phyloP scores from a whole-genome alignment of 495 filamentous ascomycete species.

The Hypoxylon cercidicola region DNA sequence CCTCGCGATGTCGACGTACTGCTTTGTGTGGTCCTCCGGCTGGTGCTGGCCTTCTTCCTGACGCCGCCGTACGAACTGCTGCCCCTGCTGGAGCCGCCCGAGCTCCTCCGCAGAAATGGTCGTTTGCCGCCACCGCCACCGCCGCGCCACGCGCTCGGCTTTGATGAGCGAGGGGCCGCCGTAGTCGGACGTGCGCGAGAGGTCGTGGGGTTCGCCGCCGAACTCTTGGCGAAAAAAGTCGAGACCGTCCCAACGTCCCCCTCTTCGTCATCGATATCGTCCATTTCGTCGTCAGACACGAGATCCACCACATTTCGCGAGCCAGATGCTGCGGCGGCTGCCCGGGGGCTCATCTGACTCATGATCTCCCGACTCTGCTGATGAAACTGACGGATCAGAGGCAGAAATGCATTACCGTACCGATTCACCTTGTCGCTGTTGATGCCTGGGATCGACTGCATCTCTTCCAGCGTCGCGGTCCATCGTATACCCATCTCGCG shows the following conservation, averaged over 20 bases:
- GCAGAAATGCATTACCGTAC: slow-evolving; percentile 75
- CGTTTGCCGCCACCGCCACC: slow-evolving; percentile 37
- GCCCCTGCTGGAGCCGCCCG: slow-evolving; percentile 38
- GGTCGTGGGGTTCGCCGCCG: slow-evolving; percentile 27
- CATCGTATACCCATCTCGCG: slow-evolving; percentile 87
- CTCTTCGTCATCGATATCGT: slow-evolving; percentile 56
- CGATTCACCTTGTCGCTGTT: slow-evolving; percentile 72
- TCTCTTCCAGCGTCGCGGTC: slow-evolving; percentile 65
- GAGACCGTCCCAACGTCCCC: slow-evolving; percentile 55
- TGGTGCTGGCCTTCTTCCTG: slow-evolving; percentile 40
- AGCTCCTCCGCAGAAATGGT: slow-evolving; percentile 32
- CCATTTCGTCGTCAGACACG: slow-evolving; percentile 68
- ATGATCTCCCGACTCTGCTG: slow-evolving; percentile 70
- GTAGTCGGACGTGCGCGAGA: slow-evolving; percentile 29
- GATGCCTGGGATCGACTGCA: slow-evolving; percentile 75
- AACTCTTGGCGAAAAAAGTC: slow-evolving; percentile 57
- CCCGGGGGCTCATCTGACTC: slow-evolving; percentile 24
- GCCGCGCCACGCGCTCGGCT: slow-evolving; percentile 29
- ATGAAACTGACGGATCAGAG: slow-evolving; percentile 67
- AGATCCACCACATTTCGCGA: slow-evolving; percentile 72
- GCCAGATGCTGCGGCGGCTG: slow-evolving; percentile 9
- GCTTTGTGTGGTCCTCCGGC: slow-evolving; percentile 22
- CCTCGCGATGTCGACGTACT: slow-evolving; percentile 25
- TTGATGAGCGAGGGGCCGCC: slow-evolving; percentile 18
- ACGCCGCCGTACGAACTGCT: slow-evolving; percentile 39